Evolutionary conservation across 208 protist genomes (phyloP), one percentile per base, ranked within the genome.

Genomic region (Leishmania major): DNA sequence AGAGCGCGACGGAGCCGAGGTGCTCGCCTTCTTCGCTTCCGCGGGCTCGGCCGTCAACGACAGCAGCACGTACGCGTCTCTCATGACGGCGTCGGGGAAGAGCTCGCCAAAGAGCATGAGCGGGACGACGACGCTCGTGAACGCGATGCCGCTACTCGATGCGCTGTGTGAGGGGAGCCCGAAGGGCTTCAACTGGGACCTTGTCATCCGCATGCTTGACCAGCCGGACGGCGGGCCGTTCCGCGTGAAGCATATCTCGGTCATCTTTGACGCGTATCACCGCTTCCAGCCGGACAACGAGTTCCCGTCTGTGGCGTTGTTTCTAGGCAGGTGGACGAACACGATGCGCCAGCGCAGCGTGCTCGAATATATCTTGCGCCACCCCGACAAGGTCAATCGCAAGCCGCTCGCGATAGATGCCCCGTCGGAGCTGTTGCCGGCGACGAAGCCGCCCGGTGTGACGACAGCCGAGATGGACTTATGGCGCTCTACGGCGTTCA

Each of bases 191-290:
- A 85, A 96, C 77, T 98, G 95, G 93, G 93, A 96, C 78, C 75
- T 71, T 10, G 88, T 98, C 49, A 87, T 98, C 43, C 91, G 87
- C 19, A 70, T 91, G 76, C 91, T 98, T n/a, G 95, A 96, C 83
- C 87, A 93, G 78, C 86, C 87, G 10, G 85, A 81, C 3, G 90
- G 88, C 70, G 89, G 92, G 49, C 57, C 90, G n/a, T 95, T 96
- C 80, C 77, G 86, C 62, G 77, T 84, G 59, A 95, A 95, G 82
- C 90, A 93, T 85, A 93, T 98, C 78, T 90, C 90, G 60, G 92
- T 96, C 80, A 92, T 98, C 66, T 95, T 96, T 76, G 93, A 96
- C 55, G 91, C 93, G 45, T 98, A 98, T 79, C 86, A 94, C 84
- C 91, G 90, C 81, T 95, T 95, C 85, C 95, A 94, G 76, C 73